phyloP scores from a whole-genome alignment of 805 yeast genomes.

The Teunomyces pallodes region DNA sequence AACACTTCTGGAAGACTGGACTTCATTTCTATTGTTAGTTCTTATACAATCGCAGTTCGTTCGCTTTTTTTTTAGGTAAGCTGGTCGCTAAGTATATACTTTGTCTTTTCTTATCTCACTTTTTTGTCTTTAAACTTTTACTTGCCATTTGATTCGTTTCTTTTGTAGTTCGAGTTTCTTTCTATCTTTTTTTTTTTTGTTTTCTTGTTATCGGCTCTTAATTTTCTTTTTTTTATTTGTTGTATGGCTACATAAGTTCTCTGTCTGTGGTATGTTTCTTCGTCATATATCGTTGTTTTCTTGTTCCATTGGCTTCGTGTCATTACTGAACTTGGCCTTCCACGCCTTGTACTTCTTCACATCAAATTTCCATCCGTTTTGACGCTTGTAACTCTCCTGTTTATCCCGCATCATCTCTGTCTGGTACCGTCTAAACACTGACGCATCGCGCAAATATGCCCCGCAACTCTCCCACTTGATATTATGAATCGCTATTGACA shows the following conservation, averaged over 20 bases:
- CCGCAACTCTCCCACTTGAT: conserved; percentile 46
- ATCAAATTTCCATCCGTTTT: conserved; percentile 33
- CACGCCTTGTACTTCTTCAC: conserved; percentile 24
- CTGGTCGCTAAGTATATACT: no score
- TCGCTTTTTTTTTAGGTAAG: no score
- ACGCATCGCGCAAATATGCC: conserved; percentile 26
- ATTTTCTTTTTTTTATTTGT: no score
- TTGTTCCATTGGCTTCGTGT: neutral
- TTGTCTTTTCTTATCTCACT: no score
- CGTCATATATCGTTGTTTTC: neutral
- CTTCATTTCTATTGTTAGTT: no score
- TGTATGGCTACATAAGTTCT: neutral
- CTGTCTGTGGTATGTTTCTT: neutral
- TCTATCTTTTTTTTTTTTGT: no score
- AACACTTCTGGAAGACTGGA: no score
- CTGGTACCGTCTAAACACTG: conserved; percentile 27
- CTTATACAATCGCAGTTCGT: no score
- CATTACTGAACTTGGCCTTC: conserved; percentile 20
- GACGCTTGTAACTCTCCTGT: conserved; percentile 13
- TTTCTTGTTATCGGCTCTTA: no score
- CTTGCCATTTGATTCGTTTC: no score
- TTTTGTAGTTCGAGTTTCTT: no score
- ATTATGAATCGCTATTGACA: conserved; percentile 60
- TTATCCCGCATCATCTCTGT: conserved; percentile 19
- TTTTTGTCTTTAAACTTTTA: no score